Evolutionary conservation across 306 rosid species (phyloP), one percentile per base, ranked within the genome.

Genomic region (Vachellia pachyceras): DNA sequence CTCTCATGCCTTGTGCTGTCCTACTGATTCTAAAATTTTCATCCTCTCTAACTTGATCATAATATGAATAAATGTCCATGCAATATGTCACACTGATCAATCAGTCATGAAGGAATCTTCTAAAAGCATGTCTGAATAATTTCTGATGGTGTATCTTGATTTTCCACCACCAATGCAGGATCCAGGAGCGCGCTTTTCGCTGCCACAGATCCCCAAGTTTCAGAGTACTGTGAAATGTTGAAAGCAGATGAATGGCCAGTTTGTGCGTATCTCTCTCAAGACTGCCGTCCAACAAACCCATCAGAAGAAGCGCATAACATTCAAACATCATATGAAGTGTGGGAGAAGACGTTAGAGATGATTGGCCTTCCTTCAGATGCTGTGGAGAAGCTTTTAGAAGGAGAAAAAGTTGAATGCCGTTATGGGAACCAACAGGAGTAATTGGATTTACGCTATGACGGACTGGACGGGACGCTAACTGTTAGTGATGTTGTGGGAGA

Each of bases 341-440:
- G 99, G 99, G 97, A 91, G 83, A 95, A 90, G 89, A 95, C 99
- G 42, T 78, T 95, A 10, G 97, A 93, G 85, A 83, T 93, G 97
- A 72, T 89, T 15, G 97, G 98, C 65, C 92, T 95, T 76, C 93
- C 98, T 64, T 81, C 83, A 6, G 98, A 95, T 84, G 88, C 89
- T 0, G 89, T 95, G 70, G 98, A 93, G 85, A 91, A 79, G 91
- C 90, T 95, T 72, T 35, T 95, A 47, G 93, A 90, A 76, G 99
- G 99, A 45, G 93, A 88, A 69, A 84, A 89, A 79, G 89, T 93
- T 57, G 67, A 74, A 46, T 91, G 92, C 85, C 93, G 86, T 29
- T 89, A 87, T 69, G 93, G 93, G 49, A 85, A 84, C 80, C 77
- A 85, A n/a, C 29, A 69, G 61, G 84, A 58, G 78, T 90, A 90